Evolutionary conservation across 2,329 filamentous ascomycete species (phyloP).

Genomic region (Arthrinium phaeospermum): DNA sequence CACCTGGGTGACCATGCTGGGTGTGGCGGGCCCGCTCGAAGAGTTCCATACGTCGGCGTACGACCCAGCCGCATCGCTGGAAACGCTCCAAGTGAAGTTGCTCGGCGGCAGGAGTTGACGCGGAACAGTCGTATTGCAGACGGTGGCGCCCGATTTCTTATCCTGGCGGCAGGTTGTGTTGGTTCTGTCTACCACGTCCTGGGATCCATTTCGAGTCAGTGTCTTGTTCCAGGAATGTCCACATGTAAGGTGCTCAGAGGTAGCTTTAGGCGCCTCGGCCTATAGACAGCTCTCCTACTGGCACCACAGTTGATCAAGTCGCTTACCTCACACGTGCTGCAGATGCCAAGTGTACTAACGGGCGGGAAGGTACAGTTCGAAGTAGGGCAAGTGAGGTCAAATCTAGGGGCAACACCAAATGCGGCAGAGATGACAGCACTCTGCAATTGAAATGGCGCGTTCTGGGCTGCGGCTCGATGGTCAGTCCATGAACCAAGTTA

Average conservation of each 20-base stretch:
- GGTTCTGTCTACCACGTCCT: background rate
- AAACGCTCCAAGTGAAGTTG: background rate
- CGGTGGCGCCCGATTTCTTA: background rate
- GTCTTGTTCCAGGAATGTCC: background rate
- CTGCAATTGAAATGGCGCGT: slow-evolving; percentile 18
- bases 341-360: slow-evolving; percentile 11
- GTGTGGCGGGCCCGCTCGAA: background rate
- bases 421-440: slow-evolving; percentile 18
- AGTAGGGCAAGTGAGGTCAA: slow-evolving; percentile 15
- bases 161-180: background rate
- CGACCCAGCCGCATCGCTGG: background rate
- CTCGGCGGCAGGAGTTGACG: background rate
- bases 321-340: slow-evolving; percentile 19
- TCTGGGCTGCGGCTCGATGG: background rate
- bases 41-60: slow-evolving; percentile 12
- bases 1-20: background rate
- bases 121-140: background rate
- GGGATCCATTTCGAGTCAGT: background rate
- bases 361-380: slow-evolving; percentile 19
- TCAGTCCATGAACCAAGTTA: background rate
- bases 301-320: background rate
- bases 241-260: background rate
- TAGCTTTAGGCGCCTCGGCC: background rate
- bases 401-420: background rate
- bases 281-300: background rate